phyloP scores from a whole-genome alignment of 2,329 filamentous ascomycete genomes.

The Neurospora sp. region DNA sequence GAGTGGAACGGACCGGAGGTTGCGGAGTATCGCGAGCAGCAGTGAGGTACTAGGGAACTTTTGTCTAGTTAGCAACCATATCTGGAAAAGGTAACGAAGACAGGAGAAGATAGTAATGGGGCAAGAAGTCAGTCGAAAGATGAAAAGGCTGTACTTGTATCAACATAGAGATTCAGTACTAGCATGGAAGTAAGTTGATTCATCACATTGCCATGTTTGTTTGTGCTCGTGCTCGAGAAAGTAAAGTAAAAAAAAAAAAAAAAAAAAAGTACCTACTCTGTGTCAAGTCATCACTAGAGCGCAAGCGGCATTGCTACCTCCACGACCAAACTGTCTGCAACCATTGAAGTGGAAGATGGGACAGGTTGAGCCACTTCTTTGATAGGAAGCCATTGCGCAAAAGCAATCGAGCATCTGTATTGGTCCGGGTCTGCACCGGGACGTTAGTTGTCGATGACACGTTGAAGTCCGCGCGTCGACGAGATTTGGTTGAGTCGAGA shows the following conservation, averaged over 20 bases:
- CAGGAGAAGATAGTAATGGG: constrained; percentile 21
- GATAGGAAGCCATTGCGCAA: not conserved
- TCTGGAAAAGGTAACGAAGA: constrained; percentile 11
- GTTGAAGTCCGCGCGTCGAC: not conserved
- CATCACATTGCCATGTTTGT: constrained; percentile 42
- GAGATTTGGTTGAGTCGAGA: not conserved
- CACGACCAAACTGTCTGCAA: not conserved
- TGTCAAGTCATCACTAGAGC: not conserved
- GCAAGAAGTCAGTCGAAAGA: constrained; percentile 64
- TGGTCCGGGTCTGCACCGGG: not conserved
- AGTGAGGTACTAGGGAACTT: constrained; percentile 9
- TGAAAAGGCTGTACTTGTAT: constrained; percentile 66
- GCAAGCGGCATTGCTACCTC: not conserved
- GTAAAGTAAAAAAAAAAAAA: too few species aligned
- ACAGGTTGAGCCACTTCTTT: not conserved
- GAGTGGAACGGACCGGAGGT: constrained; percentile 48
- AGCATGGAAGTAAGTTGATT: constrained; percentile 64
- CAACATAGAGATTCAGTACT: constrained; percentile 62
- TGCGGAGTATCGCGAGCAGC: constrained; percentile 39
- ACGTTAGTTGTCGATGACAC: not conserved
- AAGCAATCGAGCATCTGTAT: not conserved
- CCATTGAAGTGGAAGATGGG: not conserved
- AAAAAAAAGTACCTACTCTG: not conserved
- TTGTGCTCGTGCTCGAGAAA: constrained; percentile 35
- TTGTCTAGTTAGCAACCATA: constrained; percentile 17